A percentile compares a stretch with the other conserved stretches of the same genome.
phyloP scores from a whole-genome alignment of 148 eudicot genomes.

The Talinum fruticosum region DNA sequence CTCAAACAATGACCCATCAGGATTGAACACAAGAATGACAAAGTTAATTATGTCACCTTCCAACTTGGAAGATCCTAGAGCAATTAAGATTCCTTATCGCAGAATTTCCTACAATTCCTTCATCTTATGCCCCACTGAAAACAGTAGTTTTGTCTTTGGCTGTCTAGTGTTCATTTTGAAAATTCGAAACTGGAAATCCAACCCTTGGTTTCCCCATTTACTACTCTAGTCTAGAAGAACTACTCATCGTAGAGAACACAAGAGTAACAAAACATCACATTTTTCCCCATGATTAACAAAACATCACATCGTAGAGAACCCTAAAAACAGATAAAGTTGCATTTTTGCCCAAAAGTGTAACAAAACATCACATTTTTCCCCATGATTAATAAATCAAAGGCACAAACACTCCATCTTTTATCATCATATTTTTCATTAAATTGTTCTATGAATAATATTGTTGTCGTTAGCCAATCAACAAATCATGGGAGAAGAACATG shows the following conservation, averaged over 20 bases:
- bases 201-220: background rate
- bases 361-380: no score
- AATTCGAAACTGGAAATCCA: background rate
- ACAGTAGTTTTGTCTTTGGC: background rate
- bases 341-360: background rate
- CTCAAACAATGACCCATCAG: no score
- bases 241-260: no score
- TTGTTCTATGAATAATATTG: background rate
- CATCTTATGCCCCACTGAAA: background rate
- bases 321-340: no score
- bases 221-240: no score
- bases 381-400: background rate
- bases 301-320: no score
- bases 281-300: no score
- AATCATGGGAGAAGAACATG: background rate
- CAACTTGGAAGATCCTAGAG: no score
- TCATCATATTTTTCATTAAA: background rate
- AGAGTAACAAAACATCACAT: background rate
- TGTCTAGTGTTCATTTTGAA: background rate
- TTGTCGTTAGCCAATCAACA: constrained; percentile 1
- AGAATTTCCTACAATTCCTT: background rate
- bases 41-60: no score
- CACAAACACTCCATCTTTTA: background rate
- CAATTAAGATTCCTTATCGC: background rate
- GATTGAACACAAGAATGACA: background rate